Evolutionary conservation across 2,329 filamentous ascomycete species (phyloP), one percentile per base, ranked within the genome.

Genomic region (Cercospora zeina): DNA sequence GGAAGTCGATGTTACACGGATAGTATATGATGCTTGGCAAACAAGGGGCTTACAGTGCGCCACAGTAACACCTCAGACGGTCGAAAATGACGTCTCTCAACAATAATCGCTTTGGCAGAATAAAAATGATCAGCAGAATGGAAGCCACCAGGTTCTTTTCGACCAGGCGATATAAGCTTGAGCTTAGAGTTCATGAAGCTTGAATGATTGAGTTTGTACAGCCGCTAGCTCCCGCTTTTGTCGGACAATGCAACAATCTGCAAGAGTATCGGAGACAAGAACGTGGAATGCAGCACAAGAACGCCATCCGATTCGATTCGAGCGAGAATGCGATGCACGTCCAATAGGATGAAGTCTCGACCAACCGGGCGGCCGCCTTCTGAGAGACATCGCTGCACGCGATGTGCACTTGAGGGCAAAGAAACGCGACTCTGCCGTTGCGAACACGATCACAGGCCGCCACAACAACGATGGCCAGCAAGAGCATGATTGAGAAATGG

Each of bases 171-270:
- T 21, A 53, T 53, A 53, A 53, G 49, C 24, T 53, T 53, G 30
- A 33, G 49, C 49, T 53, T 53, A 53, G 49, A 53, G 49, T 53
- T 53, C 27, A 11, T 53, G 49, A 53, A 53, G 49, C 49, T 53
- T 53, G 49, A 53, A 34, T 53, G 49, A 53, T 53, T 33, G 49
- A 34, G 31, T 34, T 33, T 53, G n/a, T 34, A 53, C 49, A 53
- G 49, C 49, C 49, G 49, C 30, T 53, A 53, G 49, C 49, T 53
- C 31, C 49, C 49, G 49, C 49, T 21, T 14, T 33, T n/a, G 21
- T 49, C 24, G 42, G 31, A 53, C 27, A 21, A 19, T 19, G 49
- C 49, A 19, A 14, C 7, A 3, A 30, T 19, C 2, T 24, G 42
- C 42, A 27, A 49, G 13, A 27, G 13, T 27, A 27, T 49, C n/a